Percentiles rank a stretch among this genome's conserved stretches.
Evolutionary conservation across 768 basidiomycete genomes (phyloP).

Genomic region (Peribolospora baueri): DNA sequence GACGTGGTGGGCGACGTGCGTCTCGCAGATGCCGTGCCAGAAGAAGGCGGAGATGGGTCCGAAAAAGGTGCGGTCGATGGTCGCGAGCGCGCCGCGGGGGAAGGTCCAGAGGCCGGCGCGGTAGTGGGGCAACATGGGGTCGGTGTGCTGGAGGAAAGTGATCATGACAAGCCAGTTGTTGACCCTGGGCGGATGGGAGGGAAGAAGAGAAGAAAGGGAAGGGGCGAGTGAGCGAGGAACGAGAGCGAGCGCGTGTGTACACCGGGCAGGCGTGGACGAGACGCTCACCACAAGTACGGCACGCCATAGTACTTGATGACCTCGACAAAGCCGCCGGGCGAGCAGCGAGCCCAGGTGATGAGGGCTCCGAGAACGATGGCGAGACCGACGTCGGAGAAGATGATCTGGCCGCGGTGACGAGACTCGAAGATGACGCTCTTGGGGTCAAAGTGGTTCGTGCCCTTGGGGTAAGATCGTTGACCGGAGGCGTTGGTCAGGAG

Average conservation of each 20-base stretch:
- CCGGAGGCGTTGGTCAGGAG: slow-evolving; percentile 61
- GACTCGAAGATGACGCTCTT: slow-evolving; percentile 55
- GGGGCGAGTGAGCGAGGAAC: background rate
- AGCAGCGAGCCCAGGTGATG: slow-evolving; percentile 6
- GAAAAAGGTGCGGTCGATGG: slow-evolving; percentile 42
- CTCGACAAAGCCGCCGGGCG: slow-evolving; percentile 34
- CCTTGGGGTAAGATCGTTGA: slow-evolving; percentile 49
- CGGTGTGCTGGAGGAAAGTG: slow-evolving; percentile 96
- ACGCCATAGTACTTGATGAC: slow-evolving; percentile 59
- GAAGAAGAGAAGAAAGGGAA: slow-evolving; percentile 4
- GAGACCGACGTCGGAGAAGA: slow-evolving; percentile 64
- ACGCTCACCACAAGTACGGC: slow-evolving; percentile 51
- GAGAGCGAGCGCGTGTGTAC: no score
- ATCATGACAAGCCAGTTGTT: slow-evolving; percentile 92
- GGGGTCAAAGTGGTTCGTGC: slow-evolving; percentile 69
- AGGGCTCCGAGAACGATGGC: slow-evolving; percentile 42
- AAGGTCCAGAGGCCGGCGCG: slow-evolving; percentile 72
- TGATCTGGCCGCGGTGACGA: slow-evolving; percentile 47
- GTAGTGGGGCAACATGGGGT: slow-evolving; percentile 84
- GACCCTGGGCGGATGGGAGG: slow-evolving; percentile 22
- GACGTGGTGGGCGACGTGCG: slow-evolving; percentile 70
- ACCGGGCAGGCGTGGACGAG: slow-evolving; percentile 19
- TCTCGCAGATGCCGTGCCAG: slow-evolving; percentile 11
- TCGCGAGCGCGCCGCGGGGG: slow-evolving; percentile 73
- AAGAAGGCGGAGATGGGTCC: background rate